These are phyloP conservation scores for Carex littledalei DNA, from an alignment of 176 grass and related monocot genomes.

Conservation along the genomic window DNA sequence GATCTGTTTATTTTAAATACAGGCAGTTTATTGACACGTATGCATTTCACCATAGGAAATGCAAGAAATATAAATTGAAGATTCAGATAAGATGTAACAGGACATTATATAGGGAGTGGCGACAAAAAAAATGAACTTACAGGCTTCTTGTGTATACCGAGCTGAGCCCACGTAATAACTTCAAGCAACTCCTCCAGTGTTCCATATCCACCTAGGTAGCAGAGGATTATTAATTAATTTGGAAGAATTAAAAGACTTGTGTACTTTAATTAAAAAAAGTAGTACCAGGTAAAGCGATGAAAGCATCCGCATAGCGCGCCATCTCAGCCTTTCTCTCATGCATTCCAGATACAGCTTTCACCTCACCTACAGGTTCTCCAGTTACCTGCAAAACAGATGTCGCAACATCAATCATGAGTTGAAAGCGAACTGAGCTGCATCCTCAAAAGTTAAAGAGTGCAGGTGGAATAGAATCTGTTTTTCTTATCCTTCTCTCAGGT, in stretches of 20 bases:
- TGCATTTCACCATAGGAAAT: not conserved
- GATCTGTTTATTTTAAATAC: not conserved
- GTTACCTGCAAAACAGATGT: constrained; percentile 45
- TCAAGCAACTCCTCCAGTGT: constrained; percentile 87
- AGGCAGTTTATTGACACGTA: not conserved
- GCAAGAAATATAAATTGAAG: not conserved
- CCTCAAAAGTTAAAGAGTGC: not conserved
- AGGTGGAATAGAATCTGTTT: not conserved
- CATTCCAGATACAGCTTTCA: constrained; percentile 79
- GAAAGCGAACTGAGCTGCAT: not conserved
- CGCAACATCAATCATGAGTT: not conserved
- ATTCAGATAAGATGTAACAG: not conserved
- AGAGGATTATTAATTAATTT: not conserved
- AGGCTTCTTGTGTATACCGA: constrained; percentile 95
- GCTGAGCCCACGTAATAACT: constrained; percentile 86
- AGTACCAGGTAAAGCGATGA: constrained; percentile 91
- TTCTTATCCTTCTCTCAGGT: too few relatives aligned
- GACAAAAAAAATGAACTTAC: constrained; percentile 27
- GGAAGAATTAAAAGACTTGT: not conserved
- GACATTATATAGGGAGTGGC: not conserved
- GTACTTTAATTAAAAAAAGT: not conserved
- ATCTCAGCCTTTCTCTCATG: constrained; percentile 97
- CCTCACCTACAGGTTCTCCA: constrained; percentile 76
- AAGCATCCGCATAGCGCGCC: constrained; percentile 80
- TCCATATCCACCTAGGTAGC: constrained; percentile 66